A percentile compares a stretch with the other conserved stretches of the same genome.
Conservation (phyloP, 192 early-diverging fungal species). For the Thoreauomyces humboldtii region DNA sequence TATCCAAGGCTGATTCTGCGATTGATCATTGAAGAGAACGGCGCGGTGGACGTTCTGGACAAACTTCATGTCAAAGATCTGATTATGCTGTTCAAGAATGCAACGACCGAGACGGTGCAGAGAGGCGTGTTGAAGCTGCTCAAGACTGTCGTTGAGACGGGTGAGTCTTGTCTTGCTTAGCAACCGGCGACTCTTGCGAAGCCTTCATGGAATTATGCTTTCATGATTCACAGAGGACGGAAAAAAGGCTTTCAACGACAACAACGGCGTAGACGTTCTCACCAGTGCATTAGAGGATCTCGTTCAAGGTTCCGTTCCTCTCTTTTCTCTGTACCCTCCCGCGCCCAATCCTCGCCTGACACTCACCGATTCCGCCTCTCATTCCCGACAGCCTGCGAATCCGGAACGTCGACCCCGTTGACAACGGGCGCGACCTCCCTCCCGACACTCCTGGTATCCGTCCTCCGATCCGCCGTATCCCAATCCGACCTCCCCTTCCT, state of each 20-base stretch:
- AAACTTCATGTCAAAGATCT: slow-evolving; percentile 25
- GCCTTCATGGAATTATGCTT: neutral
- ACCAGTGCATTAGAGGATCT: slow-evolving; percentile 36
- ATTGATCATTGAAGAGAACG: too few relatives aligned
- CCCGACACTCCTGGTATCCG: slow-evolving; percentile 41
- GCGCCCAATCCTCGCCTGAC: neutral
- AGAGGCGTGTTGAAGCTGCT: slow-evolving; percentile 36
- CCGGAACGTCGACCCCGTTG: slow-evolving; percentile 21
- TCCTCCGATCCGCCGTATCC: slow-evolving; percentile 38
- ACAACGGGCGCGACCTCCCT: slow-evolving; percentile 35
- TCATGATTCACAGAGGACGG: slow-evolving; percentile 30
- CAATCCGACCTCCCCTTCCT: slow-evolving; percentile 45
- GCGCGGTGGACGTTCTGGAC: slow-evolving; percentile 3
- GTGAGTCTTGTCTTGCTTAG: slow-evolving; percentile 15
- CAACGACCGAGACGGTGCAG: slow-evolving; percentile 32
- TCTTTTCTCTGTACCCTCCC: too few relatives aligned
- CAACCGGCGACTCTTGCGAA: too few relatives aligned
- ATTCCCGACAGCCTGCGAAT: slow-evolving; percentile 12
- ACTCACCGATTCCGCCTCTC: neutral
- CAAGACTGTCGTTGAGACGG: slow-evolving; percentile 40
- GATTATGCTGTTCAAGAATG: slow-evolving; percentile 26
- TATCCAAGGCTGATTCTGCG: too few relatives aligned
- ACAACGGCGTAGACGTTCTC: slow-evolving; percentile 38
- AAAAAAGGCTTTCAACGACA: slow-evolving; percentile 34
- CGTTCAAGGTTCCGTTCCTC: slow-evolving; percentile 21